These are phyloP conservation scores for Alopecurus myosuroides DNA, from an alignment of 176 grass and related monocot species.

Conservation along the genomic window DNA sequence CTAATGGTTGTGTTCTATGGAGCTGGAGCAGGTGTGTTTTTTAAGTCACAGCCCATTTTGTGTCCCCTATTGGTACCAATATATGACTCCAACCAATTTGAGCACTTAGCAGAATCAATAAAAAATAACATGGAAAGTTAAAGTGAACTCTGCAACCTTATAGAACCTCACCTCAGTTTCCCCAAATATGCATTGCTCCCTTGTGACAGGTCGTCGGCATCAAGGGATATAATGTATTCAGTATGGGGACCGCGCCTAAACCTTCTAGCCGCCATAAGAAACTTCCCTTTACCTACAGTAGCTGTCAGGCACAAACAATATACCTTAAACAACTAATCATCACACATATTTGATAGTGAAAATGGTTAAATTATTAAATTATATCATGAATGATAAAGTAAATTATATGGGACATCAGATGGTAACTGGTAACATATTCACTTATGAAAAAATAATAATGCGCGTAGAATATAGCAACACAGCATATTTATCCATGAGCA, in stretches of 20 bases:
- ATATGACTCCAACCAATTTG: constrained; percentile 5
- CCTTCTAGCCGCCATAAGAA: constrained; percentile 83
- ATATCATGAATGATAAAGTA: background rate
- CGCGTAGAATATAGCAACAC: background rate
- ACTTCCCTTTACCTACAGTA: constrained; percentile 75
- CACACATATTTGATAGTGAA: background rate
- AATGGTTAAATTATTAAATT: background rate
- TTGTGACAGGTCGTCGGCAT: constrained; percentile 73
- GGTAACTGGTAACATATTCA: constrained; percentile 1
- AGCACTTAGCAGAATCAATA: background rate
- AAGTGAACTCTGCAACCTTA: background rate
- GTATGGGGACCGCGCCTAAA: constrained; percentile 72
- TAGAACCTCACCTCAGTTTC: constrained; percentile 70
- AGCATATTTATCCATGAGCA: background rate
- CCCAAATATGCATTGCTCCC: constrained; percentile 84
- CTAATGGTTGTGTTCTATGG: background rate
- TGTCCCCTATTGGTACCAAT: background rate
- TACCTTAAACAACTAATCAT: background rate
- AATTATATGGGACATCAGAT: background rate
- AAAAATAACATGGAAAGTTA: background rate
- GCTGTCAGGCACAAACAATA: constrained; percentile 29
- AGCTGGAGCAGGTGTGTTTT: background rate
- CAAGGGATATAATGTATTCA: constrained; percentile 89
- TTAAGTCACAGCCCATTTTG: background rate
- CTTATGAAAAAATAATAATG: background rate